Percentiles rank a stretch among this genome's conserved stretches.
These are phyloP conservation scores for Aureobasidium sp. DNA, from an alignment of 2,329 filamentous ascomycete genomes.

Conservation along the genomic window DNA sequence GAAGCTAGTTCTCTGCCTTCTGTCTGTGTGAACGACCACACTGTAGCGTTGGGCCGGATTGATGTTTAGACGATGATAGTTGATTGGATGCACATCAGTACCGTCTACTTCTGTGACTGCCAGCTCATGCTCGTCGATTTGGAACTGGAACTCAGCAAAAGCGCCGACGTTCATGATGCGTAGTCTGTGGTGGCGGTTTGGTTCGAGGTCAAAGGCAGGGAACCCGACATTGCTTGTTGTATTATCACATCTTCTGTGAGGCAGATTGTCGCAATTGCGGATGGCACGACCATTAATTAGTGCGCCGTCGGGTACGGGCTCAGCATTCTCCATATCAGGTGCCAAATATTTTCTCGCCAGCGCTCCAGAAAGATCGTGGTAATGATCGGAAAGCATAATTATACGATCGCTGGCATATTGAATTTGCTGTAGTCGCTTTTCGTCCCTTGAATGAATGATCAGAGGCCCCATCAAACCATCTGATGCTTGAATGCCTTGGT, in stretches of 20 bases:
- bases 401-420: conserved; percentile 50
- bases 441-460: conserved; percentile 47
- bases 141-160: conserved; percentile 59
- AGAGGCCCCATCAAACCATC: conserved; percentile 58
- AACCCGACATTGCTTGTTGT: conserved; percentile 23
- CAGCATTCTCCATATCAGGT: conserved; percentile 44
- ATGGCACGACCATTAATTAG: conserved; percentile 37
- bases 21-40: conserved; percentile 51
- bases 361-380: conserved; percentile 49
- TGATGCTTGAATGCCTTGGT: conserved; percentile 51
- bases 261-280: conserved; percentile 33
- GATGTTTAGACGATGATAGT: conserved; percentile 54
- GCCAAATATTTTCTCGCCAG: conserved; percentile 50
- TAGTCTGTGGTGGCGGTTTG: conserved; percentile 48
- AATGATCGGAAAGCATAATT: conserved; percentile 60
- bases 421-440: conserved; percentile 37
- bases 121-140: conserved; percentile 58
- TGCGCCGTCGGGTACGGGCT: conserved; percentile 47
- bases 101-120: conserved; percentile 62
- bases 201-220: conserved; percentile 31
- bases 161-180: conserved; percentile 59
- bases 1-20: conserved; percentile 26
- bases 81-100: conserved; percentile 50
- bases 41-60: conserved; percentile 65
- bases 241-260: conserved; percentile 32